phyloP scores from a whole-genome alignment of 208 protist species.

The Tritrichomonas foetus region DNA sequence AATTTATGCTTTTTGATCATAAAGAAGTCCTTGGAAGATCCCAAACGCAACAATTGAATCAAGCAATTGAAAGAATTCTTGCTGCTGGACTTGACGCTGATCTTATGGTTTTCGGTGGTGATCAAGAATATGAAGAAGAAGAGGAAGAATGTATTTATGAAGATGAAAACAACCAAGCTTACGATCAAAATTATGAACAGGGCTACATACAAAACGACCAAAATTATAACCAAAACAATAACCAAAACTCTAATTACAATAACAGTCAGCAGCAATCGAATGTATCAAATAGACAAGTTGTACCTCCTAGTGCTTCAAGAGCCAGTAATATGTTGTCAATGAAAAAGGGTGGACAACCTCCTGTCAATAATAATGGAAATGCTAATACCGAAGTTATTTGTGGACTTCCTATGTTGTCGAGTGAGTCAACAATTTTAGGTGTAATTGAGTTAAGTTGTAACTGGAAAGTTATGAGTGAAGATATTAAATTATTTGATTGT shows the following conservation, averaged over 20 bases:
- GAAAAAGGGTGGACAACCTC: background rate
- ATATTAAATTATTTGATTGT: slow-evolving; percentile 9
- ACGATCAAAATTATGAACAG: too few relatives aligned
- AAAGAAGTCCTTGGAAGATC: background rate
- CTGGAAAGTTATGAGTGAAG: slow-evolving; percentile 25
- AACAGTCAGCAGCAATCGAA: background rate
- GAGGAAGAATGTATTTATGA: slow-evolving; percentile 20
- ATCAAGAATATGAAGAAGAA: background rate
- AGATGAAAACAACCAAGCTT: background rate
- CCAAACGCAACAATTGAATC: slow-evolving; percentile 10
- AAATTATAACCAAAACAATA: background rate
- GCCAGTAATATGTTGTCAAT: background rate
- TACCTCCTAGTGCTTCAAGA: background rate
- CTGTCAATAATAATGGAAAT: background rate
- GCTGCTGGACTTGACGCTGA: slow-evolving; percentile 21
- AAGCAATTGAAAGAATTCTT: slow-evolving; percentile 4
- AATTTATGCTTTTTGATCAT: slow-evolving; percentile 33
- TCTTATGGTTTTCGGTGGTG: background rate
- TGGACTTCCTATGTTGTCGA: background rate
- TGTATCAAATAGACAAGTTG: background rate
- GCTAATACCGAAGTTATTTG: background rate
- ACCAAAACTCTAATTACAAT: background rate
- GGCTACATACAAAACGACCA: too few relatives aligned
- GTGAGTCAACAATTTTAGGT: background rate
- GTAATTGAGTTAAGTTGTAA: background rate